Conservation (phyloP, 768 basidiomycete species). For the Auriscalpium vulgare region DNA sequence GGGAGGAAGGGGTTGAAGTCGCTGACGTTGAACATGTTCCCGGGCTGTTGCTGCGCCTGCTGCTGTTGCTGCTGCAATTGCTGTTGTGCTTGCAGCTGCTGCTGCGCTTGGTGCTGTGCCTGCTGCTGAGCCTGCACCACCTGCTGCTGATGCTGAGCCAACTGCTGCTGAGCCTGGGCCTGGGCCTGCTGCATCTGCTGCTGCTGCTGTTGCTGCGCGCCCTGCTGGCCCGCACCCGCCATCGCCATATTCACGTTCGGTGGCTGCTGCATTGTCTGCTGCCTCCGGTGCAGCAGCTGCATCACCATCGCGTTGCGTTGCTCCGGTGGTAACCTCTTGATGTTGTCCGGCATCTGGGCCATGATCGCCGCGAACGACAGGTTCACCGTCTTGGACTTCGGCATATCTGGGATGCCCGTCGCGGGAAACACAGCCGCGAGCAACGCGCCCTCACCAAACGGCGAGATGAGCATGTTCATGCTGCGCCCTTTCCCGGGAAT, state of each 20-base stretch:
- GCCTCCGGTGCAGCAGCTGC: constrained; percentile 3
- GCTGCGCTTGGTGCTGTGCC: constrained; percentile 3
- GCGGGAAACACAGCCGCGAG: constrained; percentile 10
- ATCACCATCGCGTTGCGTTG: constrained; percentile 3
- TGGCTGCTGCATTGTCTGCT: background rate
- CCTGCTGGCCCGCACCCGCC: background rate
- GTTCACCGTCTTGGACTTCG: constrained; percentile 2
- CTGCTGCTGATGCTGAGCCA: constrained; percentile 3
- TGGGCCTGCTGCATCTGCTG: constrained; percentile 1
- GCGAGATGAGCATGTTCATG: constrained; percentile 11
- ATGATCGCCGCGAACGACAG: background rate
- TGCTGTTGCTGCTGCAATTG: background rate
- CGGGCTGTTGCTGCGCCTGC: background rate
- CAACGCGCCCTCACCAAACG: constrained; percentile 4
- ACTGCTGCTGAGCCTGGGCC: constrained; percentile 1
- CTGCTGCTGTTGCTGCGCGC: constrained; percentile 1
- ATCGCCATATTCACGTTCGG: background rate
- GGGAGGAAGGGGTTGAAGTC: constrained; percentile 15
- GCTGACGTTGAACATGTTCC: constrained; percentile 5
- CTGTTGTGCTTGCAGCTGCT: background rate
- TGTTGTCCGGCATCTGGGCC: background rate
- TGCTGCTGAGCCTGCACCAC: background rate
- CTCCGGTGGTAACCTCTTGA: background rate
- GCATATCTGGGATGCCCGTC: constrained; percentile 10
- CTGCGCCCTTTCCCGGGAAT: constrained; percentile 5